Percentiles rank a stretch among this genome's conserved stretches.
Evolutionary conservation across 768 basidiomycete genomes (phyloP).

Genomic region (Leccinum disarticulatum): DNA sequence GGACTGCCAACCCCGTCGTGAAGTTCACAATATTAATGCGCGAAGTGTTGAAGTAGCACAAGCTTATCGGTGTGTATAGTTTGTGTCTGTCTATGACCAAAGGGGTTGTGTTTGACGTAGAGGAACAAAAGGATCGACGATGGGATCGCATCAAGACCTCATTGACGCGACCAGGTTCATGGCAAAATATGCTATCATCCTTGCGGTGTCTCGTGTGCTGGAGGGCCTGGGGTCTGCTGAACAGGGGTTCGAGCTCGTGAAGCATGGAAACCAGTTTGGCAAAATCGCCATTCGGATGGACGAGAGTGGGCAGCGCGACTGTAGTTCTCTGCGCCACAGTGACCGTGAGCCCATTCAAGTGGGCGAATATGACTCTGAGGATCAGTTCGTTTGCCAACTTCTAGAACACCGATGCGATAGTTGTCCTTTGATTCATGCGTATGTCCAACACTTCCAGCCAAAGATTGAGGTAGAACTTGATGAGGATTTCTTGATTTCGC

Average conservation of each 20-base stretch:
- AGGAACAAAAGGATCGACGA: conserved; percentile 63
- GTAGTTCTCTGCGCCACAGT: conserved; percentile 9
- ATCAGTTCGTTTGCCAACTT: neutral
- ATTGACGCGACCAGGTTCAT: conserved; percentile 72
- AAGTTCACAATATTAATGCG: conserved; percentile 63
- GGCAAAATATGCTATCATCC: conserved; percentile 61
- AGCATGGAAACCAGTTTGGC: conserved; percentile 63
- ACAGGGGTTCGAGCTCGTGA: conserved; percentile 69
- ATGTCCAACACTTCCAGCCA: too few relatives aligned
- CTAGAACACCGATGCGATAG: too few relatives aligned
- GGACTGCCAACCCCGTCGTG: conserved; percentile 40
- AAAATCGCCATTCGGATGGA: conserved; percentile 65
- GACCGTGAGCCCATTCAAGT: neutral
- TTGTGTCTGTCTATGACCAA: neutral
- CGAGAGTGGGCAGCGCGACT: conserved; percentile 25
- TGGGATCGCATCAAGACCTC: conserved; percentile 79
- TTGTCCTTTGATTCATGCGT: neutral
- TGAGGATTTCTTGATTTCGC: too few relatives aligned
- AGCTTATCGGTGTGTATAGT: conserved; percentile 58
- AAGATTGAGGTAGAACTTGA: too few relatives aligned
- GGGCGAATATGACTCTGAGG: neutral
- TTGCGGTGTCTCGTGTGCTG: conserved; percentile 67
- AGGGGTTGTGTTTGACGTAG: conserved; percentile 14
- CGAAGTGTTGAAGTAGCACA: conserved; percentile 72
- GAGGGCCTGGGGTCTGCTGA: conserved; percentile 64